Base-by-base conservation (phyloP, 306 rosid genomes). In the Hippophae tibetana region DNA sequence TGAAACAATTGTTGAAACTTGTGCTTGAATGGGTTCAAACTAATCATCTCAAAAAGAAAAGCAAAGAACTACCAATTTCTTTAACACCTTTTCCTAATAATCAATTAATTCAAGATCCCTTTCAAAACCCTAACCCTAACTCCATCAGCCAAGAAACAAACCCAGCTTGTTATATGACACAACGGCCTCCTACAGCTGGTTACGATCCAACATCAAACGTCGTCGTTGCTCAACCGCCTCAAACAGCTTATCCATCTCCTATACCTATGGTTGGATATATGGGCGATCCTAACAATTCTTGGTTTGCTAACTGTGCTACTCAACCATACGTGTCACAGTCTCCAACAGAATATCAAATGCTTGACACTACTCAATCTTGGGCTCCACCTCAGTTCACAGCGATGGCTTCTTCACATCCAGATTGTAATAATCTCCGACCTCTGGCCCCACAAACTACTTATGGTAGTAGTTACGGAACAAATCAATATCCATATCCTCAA, bases 21-120 rank as follows among this genome's bases (percentile, higher is more conserved):
- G 85, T 92, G 53, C 93, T 92, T 14, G 82, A 92, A 68, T 92
- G 99, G 99, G 99, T 92, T 69, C 89, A 88, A 70, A 88, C 82
- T 0, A 92, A 85, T 38, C 95, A 92, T 66, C 88, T 92, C 52
- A 95, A 85, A 47, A 84, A 71, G 61, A 74, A 82, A 53, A 72
- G 87, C 49, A 67, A 48, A 52, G 66, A 67, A 56, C 84, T 66
- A 25, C 42, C 55, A 6, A 11, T 66, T 7, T 42, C 66, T 58
- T 14, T 0, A 31, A 31, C 38, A 31, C 38, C 38, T 2, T 31
- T 31, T 31, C 43, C 38, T 61, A 52, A 57, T 41, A 52, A 57
- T 41, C 80, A 65, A 18, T 66, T 18, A 18, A 0, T 43, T 61
- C 76, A 73, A 38, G 81, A 78, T 58, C 72, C 78, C 5, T 74